Percentiles rank a stretch among this genome's conserved stretches.
phyloP scores from a whole-genome alignment of 768 basidiomycete genomes.

The Amanita exitialis region DNA sequence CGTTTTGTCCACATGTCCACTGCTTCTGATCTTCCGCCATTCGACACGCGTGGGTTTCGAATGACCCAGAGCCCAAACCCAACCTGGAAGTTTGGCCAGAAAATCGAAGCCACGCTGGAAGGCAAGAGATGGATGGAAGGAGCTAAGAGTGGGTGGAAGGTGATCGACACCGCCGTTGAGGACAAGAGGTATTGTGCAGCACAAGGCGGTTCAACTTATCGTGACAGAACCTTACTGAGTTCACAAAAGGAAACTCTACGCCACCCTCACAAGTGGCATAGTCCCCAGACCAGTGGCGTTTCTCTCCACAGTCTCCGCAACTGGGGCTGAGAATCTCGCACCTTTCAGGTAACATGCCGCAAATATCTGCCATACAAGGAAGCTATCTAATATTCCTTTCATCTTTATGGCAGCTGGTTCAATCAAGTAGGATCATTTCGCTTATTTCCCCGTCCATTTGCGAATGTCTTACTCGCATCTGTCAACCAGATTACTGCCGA shows the following conservation, averaged over 20 bases:
- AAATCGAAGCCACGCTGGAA: conserved; percentile 20
- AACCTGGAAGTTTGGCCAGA: conserved; percentile 26
- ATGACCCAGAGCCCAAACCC: conserved; percentile 26
- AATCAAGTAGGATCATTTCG: conserved; percentile 18
- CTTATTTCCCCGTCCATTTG: not conserved
- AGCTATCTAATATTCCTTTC: not conserved
- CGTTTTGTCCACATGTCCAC: not conserved
- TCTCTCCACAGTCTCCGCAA: conserved; percentile 46
- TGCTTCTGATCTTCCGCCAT: conserved; percentile 11
- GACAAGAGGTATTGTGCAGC: conserved; percentile 26
- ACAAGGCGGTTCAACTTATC: conserved; percentile 5
- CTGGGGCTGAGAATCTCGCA: conserved; percentile 50
- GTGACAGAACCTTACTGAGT: not conserved
- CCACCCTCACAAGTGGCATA: conserved; percentile 41
- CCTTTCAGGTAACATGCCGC: too few relatives aligned
- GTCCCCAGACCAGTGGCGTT: conserved; percentile 63
- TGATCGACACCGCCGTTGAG: conserved; percentile 22
- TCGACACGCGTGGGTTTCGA: conserved; percentile 16
- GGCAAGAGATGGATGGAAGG: conserved; percentile 35
- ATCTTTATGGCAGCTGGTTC: conserved; percentile 30
- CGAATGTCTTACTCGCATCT: not conserved
- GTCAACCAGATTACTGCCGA: conserved; percentile 34
- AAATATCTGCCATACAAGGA: conserved; percentile 10
- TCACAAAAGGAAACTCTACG: conserved; percentile 26
- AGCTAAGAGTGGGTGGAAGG: conserved; percentile 30